Evolutionary conservation across 2,329 filamentous ascomycete genomes (phyloP), one percentile per base, ranked within the genome.

Genomic region (Pseudocercospora macadamiae): DNA sequence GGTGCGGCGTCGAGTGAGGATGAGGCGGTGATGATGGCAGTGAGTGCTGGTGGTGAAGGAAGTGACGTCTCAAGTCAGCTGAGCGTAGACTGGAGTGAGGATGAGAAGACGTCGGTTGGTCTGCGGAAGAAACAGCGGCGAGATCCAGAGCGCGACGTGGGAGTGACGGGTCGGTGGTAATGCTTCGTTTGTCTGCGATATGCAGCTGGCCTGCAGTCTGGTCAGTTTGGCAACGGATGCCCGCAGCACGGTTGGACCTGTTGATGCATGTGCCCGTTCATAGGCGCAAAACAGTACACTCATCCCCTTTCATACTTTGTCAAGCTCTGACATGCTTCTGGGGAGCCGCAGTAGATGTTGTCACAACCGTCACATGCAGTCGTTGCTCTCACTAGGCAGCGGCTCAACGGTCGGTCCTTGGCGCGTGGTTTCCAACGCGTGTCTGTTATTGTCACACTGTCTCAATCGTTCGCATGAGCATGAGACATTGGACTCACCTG

Each of bases 21-120:
- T 42, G 57, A 51, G 23, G 57, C 57, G 14, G 28, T 60, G n/a
- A 45, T 21, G 53, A 32, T 60, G 45, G 34, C 45, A 23, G 44
- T 39, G 19, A 37, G 44, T 26, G 54, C 54, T 36, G 32, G 48
- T 8, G 30, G 48, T 12, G 48, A 37, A 8, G 10, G 4, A 21
- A 51, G 48, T 34, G 48, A 51, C 21, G 48, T 51, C 4, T 19
- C 28, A 37, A 51, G 30, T 51, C 28, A 51, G 18, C 18, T 51
- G 28, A 51, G 48, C 16, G 23, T 51, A 12, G 16, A 51, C 16
- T 51, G 28, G 16, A 37, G 30, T 51, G 48, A 51, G 10, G 48
- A 36, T 18, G 48, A 18, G 42, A 47, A 16, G n/a, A 21, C n/a
- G 42, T 23, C 42, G 42, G 19, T 14, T 18, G 14, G 42, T 21